Evolutionary conservation across 2,329 filamentous ascomycete genomes (phyloP).

Genomic region (Talaromyces sp.): DNA sequence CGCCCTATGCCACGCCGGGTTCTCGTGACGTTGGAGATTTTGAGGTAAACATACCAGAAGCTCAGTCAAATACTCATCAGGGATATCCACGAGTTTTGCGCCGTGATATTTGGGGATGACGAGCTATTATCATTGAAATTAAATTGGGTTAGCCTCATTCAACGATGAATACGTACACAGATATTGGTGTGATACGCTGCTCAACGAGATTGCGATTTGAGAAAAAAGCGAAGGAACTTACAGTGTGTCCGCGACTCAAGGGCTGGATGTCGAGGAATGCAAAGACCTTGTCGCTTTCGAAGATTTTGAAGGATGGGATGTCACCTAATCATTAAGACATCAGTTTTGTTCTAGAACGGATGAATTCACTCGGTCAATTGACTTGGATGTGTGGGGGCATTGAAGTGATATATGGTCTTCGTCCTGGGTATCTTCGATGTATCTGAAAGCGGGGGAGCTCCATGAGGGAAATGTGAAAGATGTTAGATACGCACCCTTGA

Average conservation of each 20-base stretch:
- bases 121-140: constrained; percentile 58
- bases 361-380: not conserved
- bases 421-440: not conserved
- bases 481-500: constrained; percentile 65
- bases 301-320: constrained; percentile 94
- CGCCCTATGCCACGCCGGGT: too few relatives aligned
- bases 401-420: not conserved
- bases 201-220: not conserved
- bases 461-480: not conserved
- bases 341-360: not conserved
- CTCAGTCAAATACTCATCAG: constrained; percentile 80
- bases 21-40: not conserved
- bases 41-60: constrained; percentile 61
- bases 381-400: not conserved
- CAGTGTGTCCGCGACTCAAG: constrained; percentile 81
- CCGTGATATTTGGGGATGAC: constrained; percentile 96
- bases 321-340: constrained; percentile 60
- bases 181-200: not conserved
- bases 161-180: not conserved
- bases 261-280: constrained; percentile 97
- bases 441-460: not conserved
- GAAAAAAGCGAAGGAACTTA: constrained; percentile 44
- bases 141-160: not conserved
- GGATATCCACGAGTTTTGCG: constrained; percentile 85
- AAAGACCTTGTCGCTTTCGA: constrained; percentile 87